Evolutionary conservation across 345 rosid genomes (phyloP), one percentile per base, ranked within the genome.

Genomic region (Lepidium didymum): DNA sequence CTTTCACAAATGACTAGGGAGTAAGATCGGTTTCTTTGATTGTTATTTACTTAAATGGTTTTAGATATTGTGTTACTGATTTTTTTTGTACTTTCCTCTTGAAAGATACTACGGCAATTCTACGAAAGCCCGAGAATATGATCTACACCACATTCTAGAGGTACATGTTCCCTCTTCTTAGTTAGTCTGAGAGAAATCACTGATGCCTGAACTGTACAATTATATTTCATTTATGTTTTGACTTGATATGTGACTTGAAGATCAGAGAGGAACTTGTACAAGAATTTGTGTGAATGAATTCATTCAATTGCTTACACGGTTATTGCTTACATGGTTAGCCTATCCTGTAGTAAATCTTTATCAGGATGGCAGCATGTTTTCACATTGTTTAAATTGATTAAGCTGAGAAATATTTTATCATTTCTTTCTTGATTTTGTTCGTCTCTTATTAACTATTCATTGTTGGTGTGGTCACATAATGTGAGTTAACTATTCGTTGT

Each of bases 1-100:
- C 96, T 94, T 64, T 91, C 96, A 59, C 67, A 43, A 50, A 84
- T 75, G 88, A 94, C 84, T 67, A 89, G 85, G 79, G 99, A 94
- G 99, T 94, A 65, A 66, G 94, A 63, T 64, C 55, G n/a, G 59
- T 66, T 16, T 33, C 27, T 67, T 25, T 68, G 4, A 10, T 23
- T 55, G 46, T 21, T 68, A 61, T 27, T 16, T 47, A 29, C 31
- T 55, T 16, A 21, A 25, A n/a, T 41, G 21, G 56, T 38, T 4
- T 54, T 67, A 37, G 13, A 1, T 40, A 8, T 52, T 36, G 21
- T 72, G 18, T 49, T 57, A 31, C 38, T 60, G 10, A 45, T 35
- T 6, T 34, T 70, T 12, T 11, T 38, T 54, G 33, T 29, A 0
- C 40, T 42, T n/a, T 38, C 53, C 76, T 60, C 36, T 43, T 18